Evolutionary conservation across 192 early-diverging fungal species (phyloP), one percentile per base, ranked within the genome.

Genomic region (Umbelopsis ramanniana): DNA sequence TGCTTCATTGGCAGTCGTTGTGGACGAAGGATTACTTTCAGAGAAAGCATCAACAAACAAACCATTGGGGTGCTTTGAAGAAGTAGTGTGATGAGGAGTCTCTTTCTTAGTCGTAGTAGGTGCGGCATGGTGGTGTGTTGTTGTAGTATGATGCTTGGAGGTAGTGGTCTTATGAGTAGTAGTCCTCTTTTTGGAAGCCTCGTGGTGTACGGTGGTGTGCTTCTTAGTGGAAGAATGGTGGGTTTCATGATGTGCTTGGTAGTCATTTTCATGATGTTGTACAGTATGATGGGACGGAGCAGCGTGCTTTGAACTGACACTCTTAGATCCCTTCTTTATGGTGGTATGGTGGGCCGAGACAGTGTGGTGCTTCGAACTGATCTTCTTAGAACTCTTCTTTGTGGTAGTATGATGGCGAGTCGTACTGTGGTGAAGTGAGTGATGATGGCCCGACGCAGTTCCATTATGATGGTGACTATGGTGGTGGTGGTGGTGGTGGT

Each of bases 381-480:
- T 35, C 17, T 22, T 63, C 22, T 54, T 54, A 1, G 0, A 0
- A 11, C 3, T 5, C 40, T 43, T 43, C 40, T 43, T 43, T 43
- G 40, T 43, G 40, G 40, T 43, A 29, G 26, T 37, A 37, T 37
- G 57, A 37, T 63, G 57, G 57, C 15, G 29, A 54, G 22, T 14
- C 21, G 53, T 26, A 54, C 23, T 26, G 33, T 29, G 26, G 57
- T 63, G 57, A 19, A 6, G 29, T 50, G n/a, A 50, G 17, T 63
- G 19, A 35, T 63, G 57, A 12, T 63, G 57, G 2, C 26, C 57
- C 15, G 29, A 19, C 15, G 23, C 12, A 38, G 57, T 63, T 19
- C 29, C 57, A 63, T 63, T 63, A 63, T 63, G 57, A 15, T 63
- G 57, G 24, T 57, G 22, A 29, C 29, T 29, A 17, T 57, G 54